phyloP scores from a whole-genome alignment of 495 filamentous ascomycete genomes.

The Talaromyces wortmannii region DNA sequence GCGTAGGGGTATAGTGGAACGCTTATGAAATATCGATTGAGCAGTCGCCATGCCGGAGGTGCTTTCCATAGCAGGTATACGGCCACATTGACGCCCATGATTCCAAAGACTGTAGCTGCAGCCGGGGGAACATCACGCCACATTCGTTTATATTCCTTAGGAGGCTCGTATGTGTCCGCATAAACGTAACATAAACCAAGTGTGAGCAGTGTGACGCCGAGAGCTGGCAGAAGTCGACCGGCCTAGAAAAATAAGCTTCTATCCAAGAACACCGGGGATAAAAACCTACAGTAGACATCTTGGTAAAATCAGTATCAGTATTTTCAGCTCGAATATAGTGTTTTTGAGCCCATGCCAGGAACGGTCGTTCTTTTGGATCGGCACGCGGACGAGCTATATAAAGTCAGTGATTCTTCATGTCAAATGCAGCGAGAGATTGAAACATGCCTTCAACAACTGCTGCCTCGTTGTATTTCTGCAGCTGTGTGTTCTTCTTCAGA shows the following conservation, averaged over 20 bases:
- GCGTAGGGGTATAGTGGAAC: constrained; percentile 62
- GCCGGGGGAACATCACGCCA: constrained; percentile 72
- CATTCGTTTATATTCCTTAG: constrained; percentile 48
- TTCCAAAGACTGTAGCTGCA: constrained; percentile 62
- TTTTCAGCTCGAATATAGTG: constrained; percentile 34
- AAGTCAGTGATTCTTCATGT: background rate
- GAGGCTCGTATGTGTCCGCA: constrained; percentile 56
- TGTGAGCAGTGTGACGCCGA: constrained; percentile 47
- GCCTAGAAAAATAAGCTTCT: constrained; percentile 10
- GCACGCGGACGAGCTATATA: constrained; percentile 31
- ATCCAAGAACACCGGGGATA: background rate
- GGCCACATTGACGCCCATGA: constrained; percentile 59
- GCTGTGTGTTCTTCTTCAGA: constrained; percentile 37
- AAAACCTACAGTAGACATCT: constrained; percentile 28
- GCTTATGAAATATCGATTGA: constrained; percentile 75
- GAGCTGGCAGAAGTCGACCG: constrained; percentile 60
- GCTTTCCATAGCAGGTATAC: constrained; percentile 60
- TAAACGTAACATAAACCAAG: constrained; percentile 46
- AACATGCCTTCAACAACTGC: constrained; percentile 29
- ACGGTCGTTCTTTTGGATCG: constrained; percentile 31
- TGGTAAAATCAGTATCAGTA: constrained; percentile 20
- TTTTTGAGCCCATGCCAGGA: constrained; percentile 43
- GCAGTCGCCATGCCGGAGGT: constrained; percentile 60
- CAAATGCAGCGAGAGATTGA: background rate
- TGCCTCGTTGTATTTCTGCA: constrained; percentile 39